A percentile compares a stretch with the other conserved stretches of the same genome.
Conservation (phyloP, 1,284 basidiomycete genomes). For the Irpex sp. region DNA sequence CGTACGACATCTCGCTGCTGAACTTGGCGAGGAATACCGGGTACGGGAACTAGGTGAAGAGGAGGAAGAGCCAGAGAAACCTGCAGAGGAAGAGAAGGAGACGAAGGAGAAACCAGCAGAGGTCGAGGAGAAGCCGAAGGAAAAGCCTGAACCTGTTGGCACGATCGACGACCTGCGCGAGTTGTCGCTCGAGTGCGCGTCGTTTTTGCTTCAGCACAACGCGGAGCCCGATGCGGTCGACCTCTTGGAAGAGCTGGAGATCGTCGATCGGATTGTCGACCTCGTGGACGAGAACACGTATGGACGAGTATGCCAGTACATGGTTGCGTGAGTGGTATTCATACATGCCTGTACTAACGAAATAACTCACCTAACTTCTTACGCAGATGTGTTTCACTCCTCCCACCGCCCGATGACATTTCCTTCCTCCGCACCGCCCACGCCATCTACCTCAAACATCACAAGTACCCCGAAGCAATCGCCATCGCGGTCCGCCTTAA, state of each 20-base stretch:
- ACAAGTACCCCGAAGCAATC: conserved; percentile 91
- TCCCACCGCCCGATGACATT: conserved; percentile 92
- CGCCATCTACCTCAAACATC: conserved; percentile 84
- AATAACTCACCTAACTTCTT: too few species aligned
- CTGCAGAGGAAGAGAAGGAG: conserved; percentile 25
- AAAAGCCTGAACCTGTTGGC: conserved; percentile 32
- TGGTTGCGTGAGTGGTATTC: conserved; percentile 73
- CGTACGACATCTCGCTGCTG: conserved; percentile 94
- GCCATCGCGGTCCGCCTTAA: conserved; percentile 85
- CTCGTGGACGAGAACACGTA: conserved; percentile 90
- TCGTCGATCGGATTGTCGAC: conserved; percentile 74
- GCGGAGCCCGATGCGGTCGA: conserved; percentile 99
- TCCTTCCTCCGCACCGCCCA: conserved; percentile 91
- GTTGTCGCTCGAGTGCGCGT: conserved; percentile 85
- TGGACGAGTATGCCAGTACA: conserved; percentile 94
- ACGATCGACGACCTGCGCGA: conserved; percentile 71
- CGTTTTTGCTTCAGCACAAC: conserved; percentile 91
- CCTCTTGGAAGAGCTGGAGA: conserved; percentile 91
- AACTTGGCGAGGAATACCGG: conserved; percentile 92
- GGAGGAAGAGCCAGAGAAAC: conserved; percentile 27
- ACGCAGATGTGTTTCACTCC: conserved; percentile 81
- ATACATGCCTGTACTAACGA: too few species aligned
- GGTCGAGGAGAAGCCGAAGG: conserved; percentile 19
- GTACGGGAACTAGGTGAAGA: conserved; percentile 42
- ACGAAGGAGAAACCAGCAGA: conserved; percentile 20